A percentile compares a stretch with the other conserved stretches of the same genome.
These are phyloP conservation scores for Penicillium parvum DNA, from an alignment of 495 filamentous ascomycete genomes.

Conservation along the genomic window DNA sequence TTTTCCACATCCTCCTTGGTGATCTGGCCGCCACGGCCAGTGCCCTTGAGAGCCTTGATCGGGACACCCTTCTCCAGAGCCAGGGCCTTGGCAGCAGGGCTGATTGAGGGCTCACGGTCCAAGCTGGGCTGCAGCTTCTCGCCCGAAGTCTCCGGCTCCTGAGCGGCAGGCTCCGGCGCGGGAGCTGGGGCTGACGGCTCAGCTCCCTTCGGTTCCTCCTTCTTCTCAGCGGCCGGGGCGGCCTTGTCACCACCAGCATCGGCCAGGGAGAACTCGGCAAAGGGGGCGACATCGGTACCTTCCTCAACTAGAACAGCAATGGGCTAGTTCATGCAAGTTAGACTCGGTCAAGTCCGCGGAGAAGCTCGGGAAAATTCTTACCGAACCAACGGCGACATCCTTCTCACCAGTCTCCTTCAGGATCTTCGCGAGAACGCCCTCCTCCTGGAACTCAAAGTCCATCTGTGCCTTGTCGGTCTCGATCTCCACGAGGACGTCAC, in stretches of 20 bases:
- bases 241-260: conserved; percentile 87
- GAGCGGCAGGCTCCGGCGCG: conserved; percentile 52
- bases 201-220: conserved; percentile 57
- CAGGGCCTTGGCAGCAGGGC: conserved; percentile 70
- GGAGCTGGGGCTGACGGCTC: conserved; percentile 57
- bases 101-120: conserved; percentile 70
- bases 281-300: conserved; percentile 76
- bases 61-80: conserved; percentile 83
- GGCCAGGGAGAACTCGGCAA: conserved; percentile 79
- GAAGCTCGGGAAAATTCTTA: conserved; percentile 49
- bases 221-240: conserved; percentile 52
- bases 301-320: conserved; percentile 95
- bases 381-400: conserved; percentile 90
- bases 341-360: conserved; percentile 14
- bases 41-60: conserved; percentile 78
- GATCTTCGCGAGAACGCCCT: conserved; percentile 92
- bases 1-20: conserved; percentile 94
- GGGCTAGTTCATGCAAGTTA: conserved; percentile 52
- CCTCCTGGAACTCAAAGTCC: conserved; percentile 99
- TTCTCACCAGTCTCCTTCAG: conserved; percentile 91
- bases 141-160: conserved; percentile 69
- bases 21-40: conserved; percentile 79
- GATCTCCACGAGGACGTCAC: conserved; percentile 98
- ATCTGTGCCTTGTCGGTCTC: conserved; percentile 99
- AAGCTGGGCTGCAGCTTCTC: conserved; percentile 78